These are phyloP conservation scores for Ophiostoma triangulosporum DNA, from an alignment of 2,329 filamentous ascomycete species.

Conservation along the genomic window DNA sequence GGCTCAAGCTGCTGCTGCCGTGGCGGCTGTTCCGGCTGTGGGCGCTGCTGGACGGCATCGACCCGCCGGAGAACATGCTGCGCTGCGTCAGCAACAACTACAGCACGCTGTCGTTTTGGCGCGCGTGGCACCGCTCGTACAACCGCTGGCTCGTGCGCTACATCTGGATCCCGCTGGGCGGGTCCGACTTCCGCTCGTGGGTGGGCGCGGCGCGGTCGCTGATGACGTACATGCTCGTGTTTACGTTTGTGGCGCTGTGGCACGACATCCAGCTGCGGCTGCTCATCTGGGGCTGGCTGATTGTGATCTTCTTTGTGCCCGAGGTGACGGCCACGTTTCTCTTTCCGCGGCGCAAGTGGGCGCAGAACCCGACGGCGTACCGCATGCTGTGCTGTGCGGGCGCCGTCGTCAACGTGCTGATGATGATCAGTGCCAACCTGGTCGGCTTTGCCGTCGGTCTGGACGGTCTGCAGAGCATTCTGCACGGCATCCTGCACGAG, in stretches of 20 bases:
- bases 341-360: slow-evolving; percentile 64
- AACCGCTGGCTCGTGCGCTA: slow-evolving; percentile 93
- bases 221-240: slow-evolving; percentile 68
- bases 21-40: slow-evolving; percentile 99
- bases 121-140: slow-evolving; percentile 87
- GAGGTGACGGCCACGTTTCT: slow-evolving; percentile 60
- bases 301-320: slow-evolving; percentile 85
- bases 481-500: slow-evolving; percentile 61
- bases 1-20: slow-evolving; percentile 90
- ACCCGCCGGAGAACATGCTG: slow-evolving; percentile 96
- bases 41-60: slow-evolving; percentile 78
- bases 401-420: slow-evolving; percentile 69
- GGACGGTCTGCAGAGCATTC: slow-evolving; percentile 68
- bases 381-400: slow-evolving; percentile 70
- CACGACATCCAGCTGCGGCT: slow-evolving; percentile 89
- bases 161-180: slow-evolving; percentile 83
- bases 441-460: slow-evolving; percentile 89
- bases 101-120: slow-evolving; percentile 84
- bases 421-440: slow-evolving; percentile 93
- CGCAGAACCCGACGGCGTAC: slow-evolving; percentile 55
- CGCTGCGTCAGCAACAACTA: slow-evolving; percentile 95
- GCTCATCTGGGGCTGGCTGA: slow-evolving; percentile 92
- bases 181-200: slow-evolving; percentile 37
- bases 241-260: slow-evolving; percentile 96
- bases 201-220: slow-evolving; percentile 43